These are phyloP conservation scores for Neurospora discreta DNA, from an alignment of 495 filamentous ascomycete genomes.

Conservation along the genomic window DNA sequence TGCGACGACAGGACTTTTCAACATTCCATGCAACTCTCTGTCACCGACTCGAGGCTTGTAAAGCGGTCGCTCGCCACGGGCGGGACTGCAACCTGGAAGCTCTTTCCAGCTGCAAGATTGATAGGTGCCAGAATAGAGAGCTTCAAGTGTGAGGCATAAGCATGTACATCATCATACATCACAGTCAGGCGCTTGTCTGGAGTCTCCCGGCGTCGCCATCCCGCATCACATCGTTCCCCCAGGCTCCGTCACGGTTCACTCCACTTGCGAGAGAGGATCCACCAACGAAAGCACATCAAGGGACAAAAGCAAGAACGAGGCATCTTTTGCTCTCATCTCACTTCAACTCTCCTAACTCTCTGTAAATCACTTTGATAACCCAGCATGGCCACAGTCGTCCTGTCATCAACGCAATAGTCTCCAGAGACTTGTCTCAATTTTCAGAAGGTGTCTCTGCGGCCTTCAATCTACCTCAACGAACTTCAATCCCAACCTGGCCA, in stretches of 20 bases:
- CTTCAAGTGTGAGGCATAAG: neutral
- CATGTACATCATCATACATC: neutral
- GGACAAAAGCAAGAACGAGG: neutral
- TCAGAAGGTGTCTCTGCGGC: conserved; percentile 32
- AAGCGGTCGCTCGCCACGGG: neutral
- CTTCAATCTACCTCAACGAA: conserved; percentile 43
- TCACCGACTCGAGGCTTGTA: neutral
- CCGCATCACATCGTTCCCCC: neutral
- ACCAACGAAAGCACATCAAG: neutral
- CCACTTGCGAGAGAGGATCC: neutral
- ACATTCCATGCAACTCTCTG: neutral
- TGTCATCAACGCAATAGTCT: conserved; percentile 9
- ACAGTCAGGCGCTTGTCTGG: neutral
- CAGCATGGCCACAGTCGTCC: conserved; percentile 22
- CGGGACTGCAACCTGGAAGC: neutral
- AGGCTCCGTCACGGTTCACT: neutral
- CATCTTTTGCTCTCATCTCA: neutral
- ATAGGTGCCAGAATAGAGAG: neutral
- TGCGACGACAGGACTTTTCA: neutral
- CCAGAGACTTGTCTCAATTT: conserved; percentile 12
- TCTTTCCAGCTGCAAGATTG: neutral
- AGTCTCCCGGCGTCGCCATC: neutral
- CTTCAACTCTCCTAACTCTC: conserved; percentile 18
- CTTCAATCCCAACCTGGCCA: conserved; percentile 37
- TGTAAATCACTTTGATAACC: conserved; percentile 23